phyloP scores from a whole-genome alignment of 495 filamentous ascomycete genomes.

The Penicillium parvum region DNA sequence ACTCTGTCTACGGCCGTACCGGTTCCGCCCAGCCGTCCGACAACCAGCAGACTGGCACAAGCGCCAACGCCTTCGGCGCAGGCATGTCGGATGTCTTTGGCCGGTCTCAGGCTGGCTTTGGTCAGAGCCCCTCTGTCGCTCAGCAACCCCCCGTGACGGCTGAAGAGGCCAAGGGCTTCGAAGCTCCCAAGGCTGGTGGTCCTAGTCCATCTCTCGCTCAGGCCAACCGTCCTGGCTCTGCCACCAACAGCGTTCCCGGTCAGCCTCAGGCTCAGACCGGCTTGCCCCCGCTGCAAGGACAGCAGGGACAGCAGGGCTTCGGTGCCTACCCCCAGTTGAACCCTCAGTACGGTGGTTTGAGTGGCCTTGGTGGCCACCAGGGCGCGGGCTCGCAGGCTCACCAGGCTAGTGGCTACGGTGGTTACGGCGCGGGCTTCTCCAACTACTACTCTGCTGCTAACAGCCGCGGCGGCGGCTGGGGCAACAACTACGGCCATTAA shows the following conservation, averaged over 20 bases:
- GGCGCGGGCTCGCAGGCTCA: slow-evolving; percentile 54
- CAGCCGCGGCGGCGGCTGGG: slow-evolving; percentile 48
- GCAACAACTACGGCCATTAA: slow-evolving; percentile 60
- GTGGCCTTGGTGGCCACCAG: slow-evolving; percentile 64
- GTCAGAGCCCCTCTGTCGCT: slow-evolving; percentile 62
- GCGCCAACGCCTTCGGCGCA: slow-evolving; percentile 58
- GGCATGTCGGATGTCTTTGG: slow-evolving; percentile 76
- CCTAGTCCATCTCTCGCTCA: slow-evolving; percentile 82
- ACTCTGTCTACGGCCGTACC: slow-evolving; percentile 74
- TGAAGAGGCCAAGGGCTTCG: slow-evolving; percentile 75
- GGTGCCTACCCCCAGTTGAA: slow-evolving; percentile 72
- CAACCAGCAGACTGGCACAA: slow-evolving; percentile 56
- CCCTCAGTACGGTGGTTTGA: slow-evolving; percentile 69
- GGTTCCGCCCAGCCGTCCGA: slow-evolving; percentile 70
- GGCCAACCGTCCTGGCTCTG: slow-evolving; percentile 76
- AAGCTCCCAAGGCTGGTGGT: slow-evolving; percentile 68
- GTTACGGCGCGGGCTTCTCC: slow-evolving; percentile 50
- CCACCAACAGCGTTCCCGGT: slow-evolving; percentile 65
- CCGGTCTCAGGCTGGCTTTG: slow-evolving; percentile 63
- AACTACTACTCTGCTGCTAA: slow-evolving; percentile 52
- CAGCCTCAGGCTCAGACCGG: slow-evolving; percentile 56
- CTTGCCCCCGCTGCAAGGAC: slow-evolving; percentile 72
- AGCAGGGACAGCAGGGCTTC: slow-evolving; percentile 62
- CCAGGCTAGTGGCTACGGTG: slow-evolving; percentile 50
- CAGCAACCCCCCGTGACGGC: slow-evolving; percentile 56